phyloP scores from a whole-genome alignment of 306 rosid genomes.

The Argentina anserina region DNA sequence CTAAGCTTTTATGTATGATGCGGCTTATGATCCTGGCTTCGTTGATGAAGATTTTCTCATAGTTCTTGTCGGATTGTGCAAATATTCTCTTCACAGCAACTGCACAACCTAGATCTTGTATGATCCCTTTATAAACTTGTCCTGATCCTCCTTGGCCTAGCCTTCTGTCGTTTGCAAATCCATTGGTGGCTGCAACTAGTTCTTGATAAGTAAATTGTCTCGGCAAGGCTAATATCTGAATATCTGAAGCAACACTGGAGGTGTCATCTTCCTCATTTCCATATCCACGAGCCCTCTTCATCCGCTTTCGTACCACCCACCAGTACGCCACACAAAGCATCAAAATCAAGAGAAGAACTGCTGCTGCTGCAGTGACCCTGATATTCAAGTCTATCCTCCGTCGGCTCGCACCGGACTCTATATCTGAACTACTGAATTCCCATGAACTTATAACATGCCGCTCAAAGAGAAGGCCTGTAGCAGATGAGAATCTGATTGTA shows the following conservation, averaged over 20 bases:
- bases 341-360: neutral
- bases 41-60: neutral
- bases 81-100: neutral
- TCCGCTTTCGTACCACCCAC: neutral
- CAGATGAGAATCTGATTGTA: constrained; percentile 18
- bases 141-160: constrained; percentile 7
- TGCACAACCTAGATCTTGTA: neutral
- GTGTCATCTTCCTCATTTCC: neutral
- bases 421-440: constrained; percentile 17
- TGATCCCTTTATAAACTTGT: neutral
- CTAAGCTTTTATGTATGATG: neutral
- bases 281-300: neutral
- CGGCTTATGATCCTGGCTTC: constrained; percentile 15
- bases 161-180: constrained; percentile 8
- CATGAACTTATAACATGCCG: constrained; percentile 6
- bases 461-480: constrained; percentile 9
- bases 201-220: neutral
- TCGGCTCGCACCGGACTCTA: neutral
- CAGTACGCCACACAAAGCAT: neutral
- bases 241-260: neutral
- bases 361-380: neutral
- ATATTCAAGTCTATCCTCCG: neutral
- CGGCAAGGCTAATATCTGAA: neutral
- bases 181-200: constrained; percentile 2
- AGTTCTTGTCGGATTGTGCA: neutral